These are phyloP conservation scores for Backusella parvicylindrica DNA, from an alignment of 192 early-diverging fungal species.

Conservation along the genomic window DNA sequence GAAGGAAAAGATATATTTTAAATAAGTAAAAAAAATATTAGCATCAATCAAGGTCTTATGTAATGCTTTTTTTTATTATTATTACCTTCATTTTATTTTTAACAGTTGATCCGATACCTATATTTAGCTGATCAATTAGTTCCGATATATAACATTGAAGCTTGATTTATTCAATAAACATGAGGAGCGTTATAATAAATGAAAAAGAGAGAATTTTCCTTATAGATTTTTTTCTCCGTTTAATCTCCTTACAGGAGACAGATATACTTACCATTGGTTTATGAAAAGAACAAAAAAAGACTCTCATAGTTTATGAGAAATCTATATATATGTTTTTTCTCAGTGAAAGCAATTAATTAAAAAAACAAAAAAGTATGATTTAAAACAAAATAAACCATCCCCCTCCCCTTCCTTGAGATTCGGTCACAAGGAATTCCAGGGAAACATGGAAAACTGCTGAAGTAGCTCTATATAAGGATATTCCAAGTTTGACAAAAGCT, in stretches of 20 bases:
- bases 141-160: background rate
- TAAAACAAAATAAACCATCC: background rate
- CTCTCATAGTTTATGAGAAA: background rate
- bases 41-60: too few species aligned
- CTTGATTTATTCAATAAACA: slow-evolving; percentile 1
- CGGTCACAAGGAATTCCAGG: background rate
- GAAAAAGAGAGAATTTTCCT: background rate
- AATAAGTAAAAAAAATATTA: too few species aligned
- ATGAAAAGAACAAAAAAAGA: background rate
- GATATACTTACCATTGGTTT: background rate
- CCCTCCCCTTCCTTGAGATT: background rate
- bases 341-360: background rate
- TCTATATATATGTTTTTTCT: background rate
- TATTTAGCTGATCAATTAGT: background rate
- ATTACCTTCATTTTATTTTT: too few species aligned
- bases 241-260: too few species aligned
- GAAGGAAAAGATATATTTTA: too few species aligned
- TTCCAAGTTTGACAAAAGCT: background rate
- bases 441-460: background rate
- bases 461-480: background rate
- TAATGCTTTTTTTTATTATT: too few species aligned
- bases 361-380: background rate
- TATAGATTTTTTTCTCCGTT: background rate
- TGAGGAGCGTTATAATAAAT: background rate
- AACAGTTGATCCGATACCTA: background rate